Evolutionary conservation across 768 basidiomycete species (phyloP), one percentile per base, ranked within the genome.

Genomic region (Tulasnella sp.): DNA sequence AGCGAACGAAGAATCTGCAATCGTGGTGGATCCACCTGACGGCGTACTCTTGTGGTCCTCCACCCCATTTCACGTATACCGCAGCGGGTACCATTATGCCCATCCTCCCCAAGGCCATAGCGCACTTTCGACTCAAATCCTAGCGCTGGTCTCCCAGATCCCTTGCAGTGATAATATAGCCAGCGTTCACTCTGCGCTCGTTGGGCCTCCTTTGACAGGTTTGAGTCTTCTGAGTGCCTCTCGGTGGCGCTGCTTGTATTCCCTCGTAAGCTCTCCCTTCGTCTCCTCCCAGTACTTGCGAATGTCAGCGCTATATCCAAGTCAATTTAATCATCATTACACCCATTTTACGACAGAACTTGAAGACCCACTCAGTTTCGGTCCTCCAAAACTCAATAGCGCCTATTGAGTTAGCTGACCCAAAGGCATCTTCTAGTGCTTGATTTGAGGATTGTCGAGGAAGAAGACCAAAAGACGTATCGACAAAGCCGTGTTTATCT

Each of bases 201-300:
- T 11, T n/a, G 11, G 5, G 2, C 22, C 26, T 59, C 17, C 52
- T 11, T 29, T 59, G 52, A 14, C 1, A n/a, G 52, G 52, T 14
- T 59, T 59, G 17, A 59, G 52, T 59, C 79, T 75, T 74, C 80
- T 81, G 67, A 77, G 78, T 4, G 79, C 81, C 62, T 81, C 81
- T 65, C 81, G 76, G 74, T 77, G 77, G 37, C 78, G 73, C 74
- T 75, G 77, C 75, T 81, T 81, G 77, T 77, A 81, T 73, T 79
- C 80, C 39, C 77, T 73, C 22, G 80, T 81, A 67, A 81, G 72
- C 19, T 79, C 78, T 35, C 78, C 73, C 73, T 76, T 77, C 16
- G 78, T 76, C 42, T 74, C 75, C 29, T 79, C 77, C 81, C 81
- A 81, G 22, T 74, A 74, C 63, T 73, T 74, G 70, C 76, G 77